Base-by-base conservation (phyloP, 75 land plant genomes). In the Selaginella tamariscina region DNA sequence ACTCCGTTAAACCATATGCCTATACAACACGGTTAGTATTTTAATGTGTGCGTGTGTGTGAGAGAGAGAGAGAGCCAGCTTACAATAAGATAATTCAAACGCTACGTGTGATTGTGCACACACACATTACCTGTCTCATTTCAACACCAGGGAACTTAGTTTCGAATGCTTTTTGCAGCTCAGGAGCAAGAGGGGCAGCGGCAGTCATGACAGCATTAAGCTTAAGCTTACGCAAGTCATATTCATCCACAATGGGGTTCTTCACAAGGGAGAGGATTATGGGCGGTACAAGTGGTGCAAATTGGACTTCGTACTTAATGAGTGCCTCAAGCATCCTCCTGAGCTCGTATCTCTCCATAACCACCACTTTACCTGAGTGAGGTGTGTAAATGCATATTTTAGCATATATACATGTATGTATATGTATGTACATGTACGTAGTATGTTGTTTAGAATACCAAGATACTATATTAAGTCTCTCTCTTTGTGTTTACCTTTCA, bases 1-100 rank as follows among this genome's bases (percentile, higher is more conserved):
- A 91, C 72, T 90, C 96, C 26, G 96, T 90, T 67, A 91, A 77
- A 32, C 99, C 99, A 71, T 91, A 95, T 1, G 99, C 96, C 95
- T 91, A 74, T 22, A 65, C 11, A 39, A 15, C 15, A 5, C 49
- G 5, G n/a, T n/a, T n/a, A n/a, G n/a, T n/a, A n/a, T n/a, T n/a
- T n/a, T n/a, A n/a, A n/a, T n/a, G n/a, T n/a, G n/a, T n/a, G n/a
- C n/a, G n/a, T n/a, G n/a, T n/a, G n/a, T n/a, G n/a, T n/a, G n/a
- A n/a, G n/a, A n/a, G n/a, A n/a, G n/a, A n/a, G n/a, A n/a, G n/a
- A n/a, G n/a, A n/a, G n/a, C n/a, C n/a, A n/a, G n/a, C n/a, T n/a
- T n/a, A n/a, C n/a, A n/a, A n/a, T n/a, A n/a, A n/a, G n/a, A n/a
- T n/a, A n/a, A n/a, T n/a, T n/a, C n/a, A n/a, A 15, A 39, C 49